Evolutionary conservation across 352 stramenopile genomes (phyloP).

Genomic region (Blastocystis sp.): DNA sequence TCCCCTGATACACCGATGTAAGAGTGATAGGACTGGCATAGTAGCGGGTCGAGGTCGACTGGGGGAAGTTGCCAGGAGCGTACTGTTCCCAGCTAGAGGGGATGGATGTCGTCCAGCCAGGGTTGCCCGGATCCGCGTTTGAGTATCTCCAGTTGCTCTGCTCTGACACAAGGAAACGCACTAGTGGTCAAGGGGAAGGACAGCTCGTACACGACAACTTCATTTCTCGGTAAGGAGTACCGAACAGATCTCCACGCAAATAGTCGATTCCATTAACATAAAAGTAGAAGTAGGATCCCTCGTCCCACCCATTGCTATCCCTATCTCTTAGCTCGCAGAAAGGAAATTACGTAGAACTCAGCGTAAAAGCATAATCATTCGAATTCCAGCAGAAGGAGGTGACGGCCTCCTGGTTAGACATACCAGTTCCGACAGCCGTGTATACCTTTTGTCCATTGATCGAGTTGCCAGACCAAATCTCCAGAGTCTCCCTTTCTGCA

Average conservation of each 20-base stretch:
- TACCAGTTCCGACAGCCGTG: background rate
- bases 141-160: background rate
- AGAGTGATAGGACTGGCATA: background rate
- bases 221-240: background rate
- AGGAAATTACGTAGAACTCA: constrained; percentile 6
- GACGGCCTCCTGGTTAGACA: background rate
- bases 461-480: constrained; percentile 38
- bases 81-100: background rate
- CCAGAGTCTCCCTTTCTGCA: constrained; percentile 32
- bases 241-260: background rate
- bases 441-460: constrained; percentile 30
- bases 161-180: background rate
- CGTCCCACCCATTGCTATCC: background rate
- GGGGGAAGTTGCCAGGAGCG: background rate
- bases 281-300: constrained; percentile 39
- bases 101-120: background rate
- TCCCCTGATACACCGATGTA: background rate
- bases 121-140: background rate
- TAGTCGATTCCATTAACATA: background rate
- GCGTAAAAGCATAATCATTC: constrained; percentile 25
- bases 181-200: background rate
- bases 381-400: constrained; percentile 12
- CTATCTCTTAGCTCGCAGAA: background rate
- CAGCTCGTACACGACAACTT: background rate
- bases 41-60: background rate